These are phyloP conservation scores for Globisporangium radiosum DNA, from an alignment of 352 stramenopile species.

Conservation along the genomic window DNA sequence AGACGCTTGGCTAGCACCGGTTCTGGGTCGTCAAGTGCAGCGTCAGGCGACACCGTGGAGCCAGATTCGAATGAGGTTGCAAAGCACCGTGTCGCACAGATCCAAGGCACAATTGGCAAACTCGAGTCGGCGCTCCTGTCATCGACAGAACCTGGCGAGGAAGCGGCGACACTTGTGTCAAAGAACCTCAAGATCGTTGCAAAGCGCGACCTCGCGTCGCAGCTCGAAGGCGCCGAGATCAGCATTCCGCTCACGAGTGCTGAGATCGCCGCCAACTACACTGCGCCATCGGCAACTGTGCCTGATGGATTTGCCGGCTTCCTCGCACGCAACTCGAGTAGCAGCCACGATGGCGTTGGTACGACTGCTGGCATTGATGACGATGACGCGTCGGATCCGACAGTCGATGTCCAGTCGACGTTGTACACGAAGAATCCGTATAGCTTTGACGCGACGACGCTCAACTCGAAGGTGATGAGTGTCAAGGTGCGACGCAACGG, in stretches of 20 bases:
- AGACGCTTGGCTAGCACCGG: background rate
- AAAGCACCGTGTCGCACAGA: conserved; percentile 23
- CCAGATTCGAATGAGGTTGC: conserved; percentile 22
- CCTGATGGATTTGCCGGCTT: conserved; percentile 35
- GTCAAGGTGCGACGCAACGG: conserved; percentile 37
- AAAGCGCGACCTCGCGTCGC: conserved; percentile 30
- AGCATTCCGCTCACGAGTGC: conserved; percentile 29
- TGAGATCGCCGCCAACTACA: conserved; percentile 47
- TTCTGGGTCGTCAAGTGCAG: background rate
- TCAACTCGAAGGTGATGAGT: conserved; percentile 61
- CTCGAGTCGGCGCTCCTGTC: conserved; percentile 37
- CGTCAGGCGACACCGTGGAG: background rate
- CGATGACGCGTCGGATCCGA: conserved; percentile 18
- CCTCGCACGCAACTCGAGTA: conserved; percentile 20
- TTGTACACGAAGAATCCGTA: conserved; percentile 65
- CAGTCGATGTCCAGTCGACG: conserved; percentile 55
- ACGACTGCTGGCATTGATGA: background rate
- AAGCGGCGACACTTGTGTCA: conserved; percentile 40
- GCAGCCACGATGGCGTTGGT: background rate
- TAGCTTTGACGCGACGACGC: conserved; percentile 30
- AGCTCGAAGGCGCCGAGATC: conserved; percentile 31
- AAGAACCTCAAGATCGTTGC: conserved; percentile 60
- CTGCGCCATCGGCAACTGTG: conserved; percentile 39
- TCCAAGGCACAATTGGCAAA: conserved; percentile 48
- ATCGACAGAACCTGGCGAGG: conserved; percentile 39